These are phyloP conservation scores for Hanseniaspora lachancei DNA, from an alignment of 805 yeast genomes.

Conservation along the genomic window DNA sequence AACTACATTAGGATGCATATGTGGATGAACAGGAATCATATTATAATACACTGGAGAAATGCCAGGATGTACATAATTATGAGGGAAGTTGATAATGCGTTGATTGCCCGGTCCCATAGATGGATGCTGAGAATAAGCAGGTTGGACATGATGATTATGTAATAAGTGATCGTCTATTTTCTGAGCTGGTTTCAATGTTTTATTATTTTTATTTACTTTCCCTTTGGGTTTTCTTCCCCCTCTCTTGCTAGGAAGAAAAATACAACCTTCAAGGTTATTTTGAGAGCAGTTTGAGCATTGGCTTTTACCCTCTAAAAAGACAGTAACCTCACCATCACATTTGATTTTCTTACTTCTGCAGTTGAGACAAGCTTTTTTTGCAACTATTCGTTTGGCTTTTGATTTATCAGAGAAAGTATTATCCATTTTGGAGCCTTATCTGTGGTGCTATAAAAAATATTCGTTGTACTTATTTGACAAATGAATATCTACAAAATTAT, in stretches of 20 bases:
- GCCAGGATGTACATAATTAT: too few species aligned
- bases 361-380: conserved; percentile 47
- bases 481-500: too few species aligned
- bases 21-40: not conserved
- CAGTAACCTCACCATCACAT: conserved; percentile 46
- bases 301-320: conserved; percentile 18
- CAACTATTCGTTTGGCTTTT: conserved; percentile 27
- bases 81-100: too few species aligned
- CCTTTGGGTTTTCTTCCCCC: conserved; percentile 38
- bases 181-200: not conserved
- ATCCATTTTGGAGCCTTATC: not conserved
- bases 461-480: not conserved
- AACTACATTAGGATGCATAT: not conserved
- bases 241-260: conserved; percentile 42
- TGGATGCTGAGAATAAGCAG: too few species aligned
- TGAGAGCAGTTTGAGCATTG: conserved; percentile 39
- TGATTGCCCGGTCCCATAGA: too few species aligned
- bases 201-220: not conserved
- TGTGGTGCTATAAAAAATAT: not conserved
- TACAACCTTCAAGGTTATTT: conserved; percentile 34
- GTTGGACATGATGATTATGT: too few species aligned
- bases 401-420: not conserved
- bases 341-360: conserved; percentile 55
- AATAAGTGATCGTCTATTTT: too few species aligned
- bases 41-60: not conserved